These are phyloP conservation scores for Phytopythium kandeliae DNA, from an alignment of 352 stramenopile species.

Conservation along the genomic window DNA sequence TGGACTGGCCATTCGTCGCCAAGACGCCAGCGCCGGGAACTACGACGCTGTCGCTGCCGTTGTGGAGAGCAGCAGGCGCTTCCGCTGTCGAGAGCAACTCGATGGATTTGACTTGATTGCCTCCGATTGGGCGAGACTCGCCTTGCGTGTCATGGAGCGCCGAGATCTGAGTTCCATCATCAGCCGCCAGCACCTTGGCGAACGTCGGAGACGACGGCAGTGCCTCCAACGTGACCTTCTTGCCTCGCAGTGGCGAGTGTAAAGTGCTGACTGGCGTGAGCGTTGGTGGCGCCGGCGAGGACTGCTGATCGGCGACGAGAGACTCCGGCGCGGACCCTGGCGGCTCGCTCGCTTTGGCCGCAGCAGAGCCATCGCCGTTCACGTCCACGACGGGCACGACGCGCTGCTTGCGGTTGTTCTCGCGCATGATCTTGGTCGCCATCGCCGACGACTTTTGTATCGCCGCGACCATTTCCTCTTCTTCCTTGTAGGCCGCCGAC, in stretches of 20 bases:
- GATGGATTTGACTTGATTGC: neutral
- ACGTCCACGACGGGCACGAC: neutral
- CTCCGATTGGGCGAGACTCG: neutral
- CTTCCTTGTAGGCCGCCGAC: conserved; percentile 14
- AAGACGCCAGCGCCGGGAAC: no score
- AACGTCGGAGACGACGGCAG: neutral
- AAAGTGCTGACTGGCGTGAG: neutral
- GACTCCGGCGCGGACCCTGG: neutral
- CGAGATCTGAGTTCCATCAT: neutral
- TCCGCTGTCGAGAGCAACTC: neutral
- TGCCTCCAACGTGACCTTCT: conserved; percentile 5
- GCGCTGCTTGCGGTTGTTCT: conserved; percentile 7
- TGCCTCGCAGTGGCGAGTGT: conserved; percentile 3
- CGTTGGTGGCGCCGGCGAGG: neutral
- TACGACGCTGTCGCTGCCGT: neutral
- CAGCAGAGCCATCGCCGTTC: no score
- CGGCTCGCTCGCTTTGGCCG: neutral
- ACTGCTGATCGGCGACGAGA: neutral
- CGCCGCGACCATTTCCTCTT: conserved; percentile 15
- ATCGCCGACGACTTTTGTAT: conserved; percentile 31
- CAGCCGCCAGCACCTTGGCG: neutral
- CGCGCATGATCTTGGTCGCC: conserved; percentile 12
- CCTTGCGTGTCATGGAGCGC: neutral
- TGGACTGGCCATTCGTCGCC: no score
- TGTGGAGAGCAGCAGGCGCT: neutral